phyloP scores from a whole-genome alignment of 768 basidiomycete species.

The Phlebiopsis flavidoalba region DNA sequence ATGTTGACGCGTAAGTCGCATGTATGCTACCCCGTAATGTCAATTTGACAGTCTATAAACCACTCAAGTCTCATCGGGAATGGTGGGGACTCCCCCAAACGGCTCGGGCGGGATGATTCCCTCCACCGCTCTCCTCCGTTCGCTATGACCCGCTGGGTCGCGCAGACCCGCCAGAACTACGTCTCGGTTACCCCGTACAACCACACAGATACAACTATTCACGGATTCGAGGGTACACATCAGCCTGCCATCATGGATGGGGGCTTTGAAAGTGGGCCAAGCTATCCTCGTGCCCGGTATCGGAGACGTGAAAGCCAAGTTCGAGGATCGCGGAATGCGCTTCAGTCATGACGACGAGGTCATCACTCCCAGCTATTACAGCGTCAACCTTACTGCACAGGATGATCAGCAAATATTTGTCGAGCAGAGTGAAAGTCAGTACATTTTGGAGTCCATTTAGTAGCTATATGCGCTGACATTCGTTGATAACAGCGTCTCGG shows the following conservation, averaged over 20 bases:
- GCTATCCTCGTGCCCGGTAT: slow-evolving; percentile 57
- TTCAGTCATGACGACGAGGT: slow-evolving; percentile 46
- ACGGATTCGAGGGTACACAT: slow-evolving; percentile 76
- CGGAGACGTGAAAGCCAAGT: slow-evolving; percentile 43
- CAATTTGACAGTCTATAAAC: not conserved
- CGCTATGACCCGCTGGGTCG: slow-evolving; percentile 84
- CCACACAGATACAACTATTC: slow-evolving; percentile 50
- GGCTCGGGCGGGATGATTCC: slow-evolving; percentile 75
- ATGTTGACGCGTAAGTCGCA: slow-evolving; percentile 39
- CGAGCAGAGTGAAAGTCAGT: slow-evolving; percentile 61
- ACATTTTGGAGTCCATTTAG: not conserved
- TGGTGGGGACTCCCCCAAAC: slow-evolving; percentile 64
- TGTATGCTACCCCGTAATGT: not conserved
- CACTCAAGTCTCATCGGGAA: slow-evolving; percentile 60
- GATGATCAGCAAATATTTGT: slow-evolving; percentile 47
- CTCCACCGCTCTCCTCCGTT: slow-evolving; percentile 68
- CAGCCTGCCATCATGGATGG: slow-evolving; percentile 93
- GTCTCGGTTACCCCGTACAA: slow-evolving; percentile 72
- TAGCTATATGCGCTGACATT: no score
- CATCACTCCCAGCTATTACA: slow-evolving; percentile 50
- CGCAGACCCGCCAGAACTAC: slow-evolving; percentile 73
- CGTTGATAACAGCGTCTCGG: slow-evolving; percentile 54
- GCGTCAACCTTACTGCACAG: slow-evolving; percentile 48
- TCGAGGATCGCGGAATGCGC: slow-evolving; percentile 53
- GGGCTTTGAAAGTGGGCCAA: slow-evolving; percentile 55